A percentile compares a stretch with the other conserved stretches of the same genome.
Conservation (phyloP, 2,329 filamentous ascomycete genomes). For the Shiraia bambusicola region DNA sequence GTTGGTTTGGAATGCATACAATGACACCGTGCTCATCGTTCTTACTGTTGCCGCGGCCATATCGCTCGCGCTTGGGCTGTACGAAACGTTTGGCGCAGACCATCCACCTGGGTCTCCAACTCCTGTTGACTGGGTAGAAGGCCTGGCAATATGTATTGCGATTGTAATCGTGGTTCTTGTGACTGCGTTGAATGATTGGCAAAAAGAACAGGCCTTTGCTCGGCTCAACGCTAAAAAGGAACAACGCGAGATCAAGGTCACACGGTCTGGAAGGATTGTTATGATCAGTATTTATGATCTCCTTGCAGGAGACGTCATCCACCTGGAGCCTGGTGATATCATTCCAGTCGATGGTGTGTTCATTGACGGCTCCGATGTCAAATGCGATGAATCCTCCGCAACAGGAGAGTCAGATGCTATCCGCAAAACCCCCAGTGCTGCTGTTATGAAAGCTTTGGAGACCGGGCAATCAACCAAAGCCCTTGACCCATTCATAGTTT, state of each 20-base stretch:
- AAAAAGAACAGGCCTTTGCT: constrained; percentile 41
- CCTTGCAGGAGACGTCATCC: constrained; percentile 68
- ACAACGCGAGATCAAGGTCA: constrained; percentile 41
- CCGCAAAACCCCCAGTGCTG: constrained; percentile 63
- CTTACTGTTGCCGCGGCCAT: constrained; percentile 68
- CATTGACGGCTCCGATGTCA: constrained; percentile 64
- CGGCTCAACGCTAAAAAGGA: constrained; percentile 41
- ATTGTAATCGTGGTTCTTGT: constrained; percentile 43
- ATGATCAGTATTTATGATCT: constrained; percentile 62
- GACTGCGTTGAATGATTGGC: constrained; percentile 41
- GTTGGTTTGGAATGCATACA: constrained; percentile 69
- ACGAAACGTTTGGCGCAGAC: constrained; percentile 60
- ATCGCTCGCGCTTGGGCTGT: constrained; percentile 69
- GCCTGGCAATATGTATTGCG: constrained; percentile 41
- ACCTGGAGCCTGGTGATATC: constrained; percentile 68
- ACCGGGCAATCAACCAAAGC: constrained; percentile 52
- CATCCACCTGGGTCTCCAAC: constrained; percentile 46
- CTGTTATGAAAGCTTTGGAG: constrained; percentile 59
- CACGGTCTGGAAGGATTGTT: constrained; percentile 65
- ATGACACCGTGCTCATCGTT: constrained; percentile 72
- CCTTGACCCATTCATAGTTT: constrained; percentile 66
- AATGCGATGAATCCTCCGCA: constrained; percentile 72
- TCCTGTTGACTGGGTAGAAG: constrained; percentile 45
- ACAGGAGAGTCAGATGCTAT: constrained; percentile 73
- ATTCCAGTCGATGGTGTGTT: constrained; percentile 70